A percentile compares a stretch with the other conserved stretches of the same genome.
Evolutionary conservation across 257 asterid genomes (phyloP).

Genomic region (Salvia miltiorrhiza): DNA sequence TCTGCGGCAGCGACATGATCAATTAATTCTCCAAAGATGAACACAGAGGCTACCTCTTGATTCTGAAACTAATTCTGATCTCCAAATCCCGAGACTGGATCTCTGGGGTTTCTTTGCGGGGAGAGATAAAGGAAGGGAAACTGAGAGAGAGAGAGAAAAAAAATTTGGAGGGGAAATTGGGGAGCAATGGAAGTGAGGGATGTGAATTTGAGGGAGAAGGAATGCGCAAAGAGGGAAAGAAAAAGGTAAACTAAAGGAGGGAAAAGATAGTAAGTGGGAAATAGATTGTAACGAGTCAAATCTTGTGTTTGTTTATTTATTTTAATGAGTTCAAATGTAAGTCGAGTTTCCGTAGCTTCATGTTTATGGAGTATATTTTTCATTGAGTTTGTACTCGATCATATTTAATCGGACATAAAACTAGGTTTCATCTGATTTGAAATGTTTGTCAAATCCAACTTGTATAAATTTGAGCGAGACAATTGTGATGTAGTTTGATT

Average conservation of each 20-base stretch:
- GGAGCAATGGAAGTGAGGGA: neutral
- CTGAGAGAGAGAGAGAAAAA: neutral
- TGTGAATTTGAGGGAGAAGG: neutral
- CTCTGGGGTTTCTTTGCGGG: constrained; percentile 4
- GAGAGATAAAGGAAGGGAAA: constrained; percentile 4
- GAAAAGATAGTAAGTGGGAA: neutral
- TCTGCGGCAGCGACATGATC: constrained; percentile 37
- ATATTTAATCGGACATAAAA: neutral
- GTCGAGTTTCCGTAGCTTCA: too few species aligned
- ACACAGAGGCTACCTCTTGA: neutral
- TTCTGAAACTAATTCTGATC: constrained; percentile 2
- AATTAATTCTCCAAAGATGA: constrained; percentile 13
- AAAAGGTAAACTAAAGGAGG: neutral
- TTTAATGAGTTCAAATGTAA: too few species aligned
- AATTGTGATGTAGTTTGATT: neutral
- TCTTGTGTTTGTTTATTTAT: neutral
- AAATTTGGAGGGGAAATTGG: constrained; percentile 11
- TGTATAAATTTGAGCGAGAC: neutral
- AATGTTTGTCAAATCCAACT: neutral
- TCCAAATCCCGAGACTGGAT: constrained; percentile 17
- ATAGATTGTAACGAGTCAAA: neutral
- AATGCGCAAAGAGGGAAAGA: neutral
- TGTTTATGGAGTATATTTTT: too few species aligned
- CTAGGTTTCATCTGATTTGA: too few species aligned
- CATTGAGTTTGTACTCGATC: neutral